Percentiles rank a stretch among this genome's conserved stretches.
phyloP scores from a whole-genome alignment of 2,329 filamentous ascomycete species.

The Chaetomium olivaceum region DNA sequence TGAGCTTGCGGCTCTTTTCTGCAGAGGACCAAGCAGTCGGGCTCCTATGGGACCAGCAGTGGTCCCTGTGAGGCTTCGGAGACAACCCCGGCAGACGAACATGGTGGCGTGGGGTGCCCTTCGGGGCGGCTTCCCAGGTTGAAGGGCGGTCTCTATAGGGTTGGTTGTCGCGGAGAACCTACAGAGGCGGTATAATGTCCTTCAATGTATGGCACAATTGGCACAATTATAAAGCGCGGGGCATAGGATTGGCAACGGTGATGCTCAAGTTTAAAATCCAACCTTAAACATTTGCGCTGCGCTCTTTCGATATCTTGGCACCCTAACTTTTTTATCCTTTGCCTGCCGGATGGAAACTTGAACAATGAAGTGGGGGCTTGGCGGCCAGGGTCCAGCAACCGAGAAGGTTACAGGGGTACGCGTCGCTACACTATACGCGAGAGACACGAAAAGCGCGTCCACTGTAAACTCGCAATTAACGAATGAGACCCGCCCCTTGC shows the following conservation, averaged over 20 bases:
- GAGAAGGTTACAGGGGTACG: conserved; percentile 12
- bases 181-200: neutral
- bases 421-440: conserved; percentile 17
- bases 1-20: neutral
- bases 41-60: conserved; percentile 1
- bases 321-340: conserved; percentile 10
- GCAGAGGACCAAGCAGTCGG: conserved; percentile 13
- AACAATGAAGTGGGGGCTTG: neutral
- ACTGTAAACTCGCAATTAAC: conserved; percentile 16
- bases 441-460: conserved; percentile 24
- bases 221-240: neutral
- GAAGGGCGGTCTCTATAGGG: neutral
- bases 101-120: conserved; percentile 34
- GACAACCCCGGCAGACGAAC: conserved; percentile 44
- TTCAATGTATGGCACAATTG: neutral
- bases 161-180: neutral
- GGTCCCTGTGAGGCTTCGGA: conserved; percentile 29
- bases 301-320: conserved; percentile 16
- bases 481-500: conserved; percentile 11
- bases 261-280: neutral
- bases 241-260: neutral
- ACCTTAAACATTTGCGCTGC: neutral
- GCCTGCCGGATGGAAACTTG: conserved; percentile 14
- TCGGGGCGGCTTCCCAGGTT: neutral
- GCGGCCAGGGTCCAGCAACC: neutral